Evolutionary conservation across 148 eudicot genomes (phyloP), one percentile per base, ranked within the genome.

Genomic region (Silene conica): DNA sequence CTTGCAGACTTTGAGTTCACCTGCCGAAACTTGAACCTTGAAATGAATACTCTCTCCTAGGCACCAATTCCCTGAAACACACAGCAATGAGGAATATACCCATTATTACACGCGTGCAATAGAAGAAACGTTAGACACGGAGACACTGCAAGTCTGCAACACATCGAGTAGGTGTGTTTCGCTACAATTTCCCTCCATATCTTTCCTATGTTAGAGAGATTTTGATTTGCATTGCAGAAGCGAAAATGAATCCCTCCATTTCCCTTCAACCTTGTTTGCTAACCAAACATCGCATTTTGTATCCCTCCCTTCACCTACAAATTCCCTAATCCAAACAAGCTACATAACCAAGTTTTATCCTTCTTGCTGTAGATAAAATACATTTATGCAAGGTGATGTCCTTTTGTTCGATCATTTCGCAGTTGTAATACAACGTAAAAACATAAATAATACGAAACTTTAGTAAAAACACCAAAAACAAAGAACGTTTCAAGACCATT

Each of bases 11-110:
- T 56, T 38, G 48, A 65, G 46, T 62, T 63, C 80, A 71, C 70
- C 74, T 71, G 64, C 80, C 31, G 64, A 72, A 78, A 78, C 80
- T 78, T 67, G 48, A 60, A 72, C 73, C 26, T 73, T 71, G 73
- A 73, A 73, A 45, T 73, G 80, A 78, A 78, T 73, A 67, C n/a
- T 67, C 45, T 73, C 86, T 73, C 55, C 89, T 88, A 88, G 75
- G 89, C 84, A 81, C 87, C 90, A 74, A 87, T 84, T 50, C 80
- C 91, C 94, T 89, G 91, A 55, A 79, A 22, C n/a, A 75, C 68
- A 70, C 21, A 7, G 69, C 25, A 70, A 77, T 61, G 31, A 80
- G 31, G 31, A 64, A 62, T 41, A 67, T 46, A 52, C 9, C 52
- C 50, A 52, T 13, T 9, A 26, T 9, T 50, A 63, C 6, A 8